Evolutionary conservation across 1,284 basidiomycete species (phyloP).

Genomic region (Volvariella volvacea): DNA sequence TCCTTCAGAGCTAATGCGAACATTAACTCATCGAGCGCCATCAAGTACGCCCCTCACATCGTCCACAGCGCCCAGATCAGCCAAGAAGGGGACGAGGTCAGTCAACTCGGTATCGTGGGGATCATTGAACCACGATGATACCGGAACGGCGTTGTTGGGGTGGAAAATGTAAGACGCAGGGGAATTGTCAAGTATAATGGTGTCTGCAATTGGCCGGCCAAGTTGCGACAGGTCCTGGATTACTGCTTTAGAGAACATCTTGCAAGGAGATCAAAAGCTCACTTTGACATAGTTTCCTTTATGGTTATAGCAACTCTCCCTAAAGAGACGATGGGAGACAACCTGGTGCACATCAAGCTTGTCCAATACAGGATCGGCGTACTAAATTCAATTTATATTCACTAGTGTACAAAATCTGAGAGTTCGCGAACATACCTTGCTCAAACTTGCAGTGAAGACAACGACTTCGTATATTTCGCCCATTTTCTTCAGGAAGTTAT

Average conservation of each 20-base stretch:
- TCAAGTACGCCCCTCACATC: constrained; percentile 93
- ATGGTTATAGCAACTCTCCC: constrained; percentile 99
- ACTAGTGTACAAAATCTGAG: constrained; percentile 8
- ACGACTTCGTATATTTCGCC: constrained; percentile 98
- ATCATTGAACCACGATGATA: constrained; percentile 99
- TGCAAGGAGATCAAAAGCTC: constrained; percentile 5
- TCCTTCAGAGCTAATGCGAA: too few relatives aligned
- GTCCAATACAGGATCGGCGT: constrained; percentile 97
- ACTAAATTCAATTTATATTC: constrained; percentile 42
- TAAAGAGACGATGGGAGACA: constrained; percentile 93
- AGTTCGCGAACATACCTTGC: constrained; percentile 59
- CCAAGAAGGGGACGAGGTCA: constrained; percentile 89
- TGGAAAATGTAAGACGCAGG: constrained; percentile 99
- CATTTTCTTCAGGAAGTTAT: constrained; percentile 95
- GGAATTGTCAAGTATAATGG: constrained; percentile 98
- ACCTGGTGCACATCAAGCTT: constrained; percentile 91
- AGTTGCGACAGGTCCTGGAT: constrained; percentile 91
- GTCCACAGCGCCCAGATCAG: constrained; percentile 79
- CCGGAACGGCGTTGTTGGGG: constrained; percentile 97
- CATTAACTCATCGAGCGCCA: constrained; percentile 50
- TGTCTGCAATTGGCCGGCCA: constrained; percentile 86
- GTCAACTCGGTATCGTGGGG: constrained; percentile 96
- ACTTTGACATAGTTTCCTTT: constrained; percentile 99
- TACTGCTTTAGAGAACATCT: not conserved
- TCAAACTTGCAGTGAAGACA: constrained; percentile 95